phyloP scores from a whole-genome alignment of 352 stramenopile genomes.

The Phytopythium litorale region DNA sequence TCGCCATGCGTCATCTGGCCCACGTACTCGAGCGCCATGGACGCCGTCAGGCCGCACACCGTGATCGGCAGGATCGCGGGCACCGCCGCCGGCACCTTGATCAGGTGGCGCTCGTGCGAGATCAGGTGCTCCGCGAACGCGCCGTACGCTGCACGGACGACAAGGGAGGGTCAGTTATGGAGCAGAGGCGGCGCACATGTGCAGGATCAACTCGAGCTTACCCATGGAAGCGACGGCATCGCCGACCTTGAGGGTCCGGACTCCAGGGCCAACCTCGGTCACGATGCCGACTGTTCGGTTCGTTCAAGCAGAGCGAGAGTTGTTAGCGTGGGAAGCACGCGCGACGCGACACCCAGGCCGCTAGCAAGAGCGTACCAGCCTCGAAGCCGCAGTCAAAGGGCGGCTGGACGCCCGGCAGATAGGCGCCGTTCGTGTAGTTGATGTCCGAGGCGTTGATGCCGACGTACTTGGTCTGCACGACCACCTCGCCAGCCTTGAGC shows the following conservation, averaged over 20 bases:
- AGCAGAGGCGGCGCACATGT: not conserved
- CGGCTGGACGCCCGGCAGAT: slow-evolving; percentile 15
- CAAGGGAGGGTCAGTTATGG: not conserved
- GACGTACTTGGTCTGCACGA: slow-evolving; percentile 40
- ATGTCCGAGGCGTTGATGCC: slow-evolving; percentile 55
- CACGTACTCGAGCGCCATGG: slow-evolving; percentile 43
- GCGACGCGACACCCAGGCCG: not conserved
- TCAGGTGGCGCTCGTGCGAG: slow-evolving; percentile 7
- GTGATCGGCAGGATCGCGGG: slow-evolving; percentile 30
- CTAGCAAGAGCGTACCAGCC: slow-evolving; percentile 11
- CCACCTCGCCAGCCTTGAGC: slow-evolving; percentile 44
- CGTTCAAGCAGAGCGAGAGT: not conserved
- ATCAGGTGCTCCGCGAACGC: slow-evolving; percentile 51
- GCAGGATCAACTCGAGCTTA: not conserved
- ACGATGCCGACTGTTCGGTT: slow-evolving; percentile 26
- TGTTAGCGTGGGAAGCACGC: not conserved
- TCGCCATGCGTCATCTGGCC: slow-evolving; percentile 43
- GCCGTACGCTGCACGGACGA: slow-evolving; percentile 29
- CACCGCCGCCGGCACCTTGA: slow-evolving; percentile 22
- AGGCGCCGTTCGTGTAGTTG: slow-evolving; percentile 45
- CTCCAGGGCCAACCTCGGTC: slow-evolving; percentile 28
- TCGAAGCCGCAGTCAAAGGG: slow-evolving; percentile 26
- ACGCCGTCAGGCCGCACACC: slow-evolving; percentile 37
- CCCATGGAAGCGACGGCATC: slow-evolving; percentile 19
- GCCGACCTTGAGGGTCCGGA: slow-evolving; percentile 25